These are phyloP conservation scores for Penicillium hesseltinei DNA, from an alignment of 2,329 filamentous ascomycete species.

Conservation along the genomic window DNA sequence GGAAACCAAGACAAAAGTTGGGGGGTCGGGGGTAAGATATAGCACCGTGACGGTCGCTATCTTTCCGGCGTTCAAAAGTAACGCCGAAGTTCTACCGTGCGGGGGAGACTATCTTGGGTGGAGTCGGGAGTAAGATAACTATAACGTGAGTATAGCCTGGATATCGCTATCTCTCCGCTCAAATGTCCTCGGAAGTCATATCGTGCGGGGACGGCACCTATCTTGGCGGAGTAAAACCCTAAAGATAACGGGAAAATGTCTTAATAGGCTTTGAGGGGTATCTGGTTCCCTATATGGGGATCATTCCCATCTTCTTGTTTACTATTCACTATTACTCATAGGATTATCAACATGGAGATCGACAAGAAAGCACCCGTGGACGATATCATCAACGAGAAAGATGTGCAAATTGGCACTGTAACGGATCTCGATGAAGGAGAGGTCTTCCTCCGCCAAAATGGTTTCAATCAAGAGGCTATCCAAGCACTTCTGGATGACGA, in stretches of 20 bases:
- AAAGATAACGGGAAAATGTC: conserved; percentile 10
- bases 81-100: conserved; percentile 21
- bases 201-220: conserved; percentile 17
- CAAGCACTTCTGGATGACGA: conserved; percentile 48
- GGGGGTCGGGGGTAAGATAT: conserved; percentile 6
- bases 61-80: conserved; percentile 19
- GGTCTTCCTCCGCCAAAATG: conserved; percentile 51
- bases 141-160: background rate
- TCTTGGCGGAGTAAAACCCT: background rate
- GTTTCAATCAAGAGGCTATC: conserved; percentile 44
- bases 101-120: conserved; percentile 14
- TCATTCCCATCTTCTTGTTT: background rate
- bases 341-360: conserved; percentile 4
- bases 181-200: conserved; percentile 18
- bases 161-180: conserved; percentile 8
- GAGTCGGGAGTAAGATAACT: conserved; percentile 4
- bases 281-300: background rate
- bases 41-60: background rate
- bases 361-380: conserved; percentile 5
- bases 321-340: background rate
- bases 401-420: conserved; percentile 24
- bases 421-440: conserved; percentile 50
- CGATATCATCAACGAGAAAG: conserved; percentile 13
- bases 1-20: background rate
- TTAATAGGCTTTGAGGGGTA: background rate